A percentile compares a stretch with the other conserved stretches of the same genome.
These are phyloP conservation scores for Exutisphaerella laricina DNA, from an alignment of 2,329 filamentous ascomycete species.

Conservation along the genomic window DNA sequence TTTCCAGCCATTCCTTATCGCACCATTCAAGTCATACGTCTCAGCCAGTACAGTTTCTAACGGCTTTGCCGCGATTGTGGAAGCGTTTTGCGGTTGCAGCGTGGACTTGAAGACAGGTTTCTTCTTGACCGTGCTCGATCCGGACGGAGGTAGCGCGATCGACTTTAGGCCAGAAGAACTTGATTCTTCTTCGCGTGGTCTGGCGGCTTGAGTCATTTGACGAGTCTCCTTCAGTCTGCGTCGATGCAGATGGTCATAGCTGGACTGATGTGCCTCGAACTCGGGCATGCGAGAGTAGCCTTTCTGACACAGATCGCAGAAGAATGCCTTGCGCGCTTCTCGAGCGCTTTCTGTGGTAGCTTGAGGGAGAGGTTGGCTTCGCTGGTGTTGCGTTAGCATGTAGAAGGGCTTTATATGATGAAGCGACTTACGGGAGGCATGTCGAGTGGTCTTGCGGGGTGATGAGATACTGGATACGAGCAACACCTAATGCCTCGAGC, in stretches of 20 bases:
- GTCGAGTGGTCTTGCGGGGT: too few species aligned
- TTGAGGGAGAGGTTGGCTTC: constrained; percentile 27
- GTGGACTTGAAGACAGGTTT: constrained; percentile 30
- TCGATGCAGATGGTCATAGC: constrained; percentile 93
- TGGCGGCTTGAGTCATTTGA: constrained; percentile 64
- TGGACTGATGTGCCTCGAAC: constrained; percentile 88
- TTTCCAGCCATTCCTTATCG: constrained; percentile 11
- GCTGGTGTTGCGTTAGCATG: constrained; percentile 22
- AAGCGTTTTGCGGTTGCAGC: constrained; percentile 23
- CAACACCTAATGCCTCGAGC: too few species aligned
- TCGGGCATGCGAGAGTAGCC: constrained; percentile 94
- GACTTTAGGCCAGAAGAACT: constrained; percentile 51
- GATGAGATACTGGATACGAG: too few species aligned
- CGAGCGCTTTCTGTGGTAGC: constrained; percentile 58
- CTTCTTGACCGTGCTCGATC: constrained; percentile 17
- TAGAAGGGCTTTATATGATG: background rate
- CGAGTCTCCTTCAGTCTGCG: constrained; percentile 78
- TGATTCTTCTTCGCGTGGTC: constrained; percentile 55
- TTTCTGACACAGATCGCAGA: constrained; percentile 83
- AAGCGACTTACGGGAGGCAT: constrained; percentile 5
- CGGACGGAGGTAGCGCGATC: background rate
- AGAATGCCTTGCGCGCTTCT: constrained; percentile 73
- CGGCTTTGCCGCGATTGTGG: constrained; percentile 5
- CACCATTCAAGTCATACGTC: constrained; percentile 6
- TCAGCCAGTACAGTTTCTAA: background rate